Evolutionary conservation across 768 basidiomycete genomes (phyloP).

Genomic region (Collybia nuda): DNA sequence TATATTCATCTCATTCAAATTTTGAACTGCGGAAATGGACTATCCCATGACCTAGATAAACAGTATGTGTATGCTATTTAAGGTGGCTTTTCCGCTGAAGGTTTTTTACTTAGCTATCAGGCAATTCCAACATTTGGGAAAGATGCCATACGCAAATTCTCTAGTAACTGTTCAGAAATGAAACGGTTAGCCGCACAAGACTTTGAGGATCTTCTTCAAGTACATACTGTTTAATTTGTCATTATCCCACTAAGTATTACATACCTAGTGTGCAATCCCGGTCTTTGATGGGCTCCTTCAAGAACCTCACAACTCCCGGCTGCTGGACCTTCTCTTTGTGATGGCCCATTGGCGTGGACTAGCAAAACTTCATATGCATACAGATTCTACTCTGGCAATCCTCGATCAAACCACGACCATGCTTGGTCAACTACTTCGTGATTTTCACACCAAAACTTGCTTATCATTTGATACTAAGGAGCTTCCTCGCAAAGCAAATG

Average conservation of each 20-base stretch:
- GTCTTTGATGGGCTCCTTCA: slow-evolving; percentile 7
- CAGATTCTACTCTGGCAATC: slow-evolving; percentile 1
- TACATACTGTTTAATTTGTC: background rate
- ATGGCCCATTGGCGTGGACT: slow-evolving; percentile 29
- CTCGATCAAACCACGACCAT: slow-evolving; percentile 14
- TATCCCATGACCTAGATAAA: slow-evolving; percentile 19
- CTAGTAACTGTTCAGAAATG: slow-evolving; percentile 20
- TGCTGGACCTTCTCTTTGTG: slow-evolving; percentile 23
- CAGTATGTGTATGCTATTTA: slow-evolving; percentile 11
- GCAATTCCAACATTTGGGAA: slow-evolving; percentile 16
- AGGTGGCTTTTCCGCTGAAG: background rate
- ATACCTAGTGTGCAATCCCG: slow-evolving; percentile 8
- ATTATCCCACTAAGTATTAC: background rate
- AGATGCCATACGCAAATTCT: slow-evolving; percentile 23
- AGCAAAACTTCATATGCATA: slow-evolving; percentile 12
- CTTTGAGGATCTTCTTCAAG: slow-evolving; percentile 29
- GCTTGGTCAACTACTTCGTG: slow-evolving; percentile 20
- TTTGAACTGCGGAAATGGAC: slow-evolving; percentile 17
- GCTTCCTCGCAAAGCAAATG: background rate
- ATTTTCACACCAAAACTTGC: slow-evolving; percentile 13
- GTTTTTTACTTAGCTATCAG: background rate
- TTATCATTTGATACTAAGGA: background rate
- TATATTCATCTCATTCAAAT: slow-evolving; percentile 34
- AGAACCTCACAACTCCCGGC: slow-evolving; percentile 11
- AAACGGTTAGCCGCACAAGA: slow-evolving; percentile 26